Evolutionary conservation across 108 stramenopile species (phyloP).

Genomic region (Cyclotella atomus): DNA sequence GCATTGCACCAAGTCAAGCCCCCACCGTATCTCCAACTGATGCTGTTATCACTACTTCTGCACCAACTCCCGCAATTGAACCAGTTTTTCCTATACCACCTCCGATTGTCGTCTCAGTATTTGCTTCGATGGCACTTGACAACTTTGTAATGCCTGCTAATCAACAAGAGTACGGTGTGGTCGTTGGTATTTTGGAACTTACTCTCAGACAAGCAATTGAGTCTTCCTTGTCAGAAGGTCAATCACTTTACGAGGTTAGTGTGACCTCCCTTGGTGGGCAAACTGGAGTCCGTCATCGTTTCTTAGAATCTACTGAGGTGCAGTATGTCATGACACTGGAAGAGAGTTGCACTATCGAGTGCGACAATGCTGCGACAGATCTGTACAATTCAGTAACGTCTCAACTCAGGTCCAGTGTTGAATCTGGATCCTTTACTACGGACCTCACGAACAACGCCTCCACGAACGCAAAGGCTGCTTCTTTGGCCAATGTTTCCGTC

Average conservation of each 20-base stretch:
- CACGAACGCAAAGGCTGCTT: neutral
- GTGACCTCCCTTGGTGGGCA: neutral
- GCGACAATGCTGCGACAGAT: neutral
- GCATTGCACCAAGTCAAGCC: neutral
- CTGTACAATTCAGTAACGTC: neutral
- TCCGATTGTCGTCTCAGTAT: neutral
- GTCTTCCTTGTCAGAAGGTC: neutral
- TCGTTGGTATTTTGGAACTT: neutral
- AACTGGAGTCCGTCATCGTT: neutral
- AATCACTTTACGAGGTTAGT: neutral
- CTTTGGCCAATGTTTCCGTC: neutral
- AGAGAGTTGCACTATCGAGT: neutral
- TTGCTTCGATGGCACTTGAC: neutral
- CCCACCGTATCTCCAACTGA: neutral
- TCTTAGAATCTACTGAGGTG: neutral
- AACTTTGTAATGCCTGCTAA: neutral
- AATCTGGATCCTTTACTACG: neutral
- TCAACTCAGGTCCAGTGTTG: neutral
- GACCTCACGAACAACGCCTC: neutral
- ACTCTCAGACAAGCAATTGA: neutral
- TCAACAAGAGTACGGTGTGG: neutral
- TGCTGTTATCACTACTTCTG: neutral
- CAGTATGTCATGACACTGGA: neutral
- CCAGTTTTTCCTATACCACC: no score
- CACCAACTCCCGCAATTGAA: neutral